Evolutionary conservation across 371 early-diverging fungal species (phyloP).

Genomic region (Chytridium lagenaria): DNA sequence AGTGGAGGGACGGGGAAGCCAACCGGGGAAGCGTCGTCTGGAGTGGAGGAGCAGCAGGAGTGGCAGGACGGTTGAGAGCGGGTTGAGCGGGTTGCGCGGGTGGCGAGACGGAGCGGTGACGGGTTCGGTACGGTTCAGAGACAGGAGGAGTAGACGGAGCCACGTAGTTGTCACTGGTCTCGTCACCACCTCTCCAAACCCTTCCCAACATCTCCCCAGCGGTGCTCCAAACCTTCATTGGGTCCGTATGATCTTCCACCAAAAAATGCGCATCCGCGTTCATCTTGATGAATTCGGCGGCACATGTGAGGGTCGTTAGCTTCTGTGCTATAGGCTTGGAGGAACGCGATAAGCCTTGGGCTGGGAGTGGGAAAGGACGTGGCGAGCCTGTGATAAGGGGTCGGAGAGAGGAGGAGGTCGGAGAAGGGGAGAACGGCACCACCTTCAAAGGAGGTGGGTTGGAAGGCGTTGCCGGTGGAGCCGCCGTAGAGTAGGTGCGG

Average conservation of each 20-base stretch:
- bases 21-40: too few relatives aligned
- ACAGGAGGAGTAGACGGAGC: background rate
- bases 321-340: background rate
- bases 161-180: background rate
- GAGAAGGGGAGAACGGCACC: slow-evolving; percentile 7
- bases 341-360: slow-evolving; percentile 1
- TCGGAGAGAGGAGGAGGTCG: slow-evolving; percentile 2
- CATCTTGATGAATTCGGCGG: background rate
- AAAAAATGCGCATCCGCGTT: slow-evolving; percentile 12
- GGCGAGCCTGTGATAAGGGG: too few relatives aligned
- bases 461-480: slow-evolving; percentile 18
- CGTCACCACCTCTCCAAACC: background rate
- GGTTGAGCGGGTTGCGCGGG: background rate
- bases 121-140: background rate
- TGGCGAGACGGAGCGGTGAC: background rate
- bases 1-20: too few relatives aligned
- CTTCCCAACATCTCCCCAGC: slow-evolving; percentile 5
- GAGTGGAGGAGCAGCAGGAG: too few relatives aligned
- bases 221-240: slow-evolving; percentile 5
- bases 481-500: slow-evolving; percentile 26
- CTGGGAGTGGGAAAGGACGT: slow-evolving; percentile 14
- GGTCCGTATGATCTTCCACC: slow-evolving; percentile 10
- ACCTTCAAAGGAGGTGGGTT: slow-evolving; percentile 25
- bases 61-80: background rate
- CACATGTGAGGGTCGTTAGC: background rate